Evolutionary conservation across 2,329 filamentous ascomycete genomes (phyloP), one percentile per base, ranked within the genome.

Genomic region (Metarhizium rileyi): DNA sequence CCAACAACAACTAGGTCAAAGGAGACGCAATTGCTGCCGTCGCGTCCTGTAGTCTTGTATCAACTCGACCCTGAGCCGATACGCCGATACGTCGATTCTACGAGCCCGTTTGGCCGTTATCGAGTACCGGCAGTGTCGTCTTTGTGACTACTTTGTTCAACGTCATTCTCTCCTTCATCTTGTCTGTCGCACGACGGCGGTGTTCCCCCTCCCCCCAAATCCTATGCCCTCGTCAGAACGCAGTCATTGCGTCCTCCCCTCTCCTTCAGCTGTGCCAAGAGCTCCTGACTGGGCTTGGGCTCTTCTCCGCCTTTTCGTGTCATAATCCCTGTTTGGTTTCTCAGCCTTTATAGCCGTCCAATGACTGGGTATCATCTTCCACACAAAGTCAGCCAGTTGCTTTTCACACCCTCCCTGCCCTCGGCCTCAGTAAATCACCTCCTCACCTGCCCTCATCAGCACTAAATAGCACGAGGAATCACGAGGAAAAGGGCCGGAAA

Each of bases 281-380:
- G 43, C 22, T 28, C 16, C 43, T 33, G 41, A 44, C 30, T 8
- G 26, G 23, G 23, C 38, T 38, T 30, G 45, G 44, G 35, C 41
- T 42, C 28, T 30, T 46, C 45, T 50, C 38, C 47, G 49, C 33
- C 28, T 22, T 27, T 42, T 42, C 38, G 22, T 42, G 38, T 23
- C 38, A 25, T 25, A 23, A 42, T 25, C 42, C 42, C 42, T 44
- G 42, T 26, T 23, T 30, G 25, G 10, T 42, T 28, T 8, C 9
- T 14, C 42, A 44, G 23, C 26, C 18, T 30, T 30, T 44, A 10
- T 18, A 27, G 25, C 7, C 27, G 20, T 22, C 42, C 26, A 44
- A 44, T 27, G 33, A 28, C 6, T 42, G 20, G 12, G 25, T 41
- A 22, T 28, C 25, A 20, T 27, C n/a, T 28, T 36, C 23, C 33